Base-by-base conservation (phyloP, 2,329 filamentous ascomycete species). In the Aspergillus japonicus region DNA sequence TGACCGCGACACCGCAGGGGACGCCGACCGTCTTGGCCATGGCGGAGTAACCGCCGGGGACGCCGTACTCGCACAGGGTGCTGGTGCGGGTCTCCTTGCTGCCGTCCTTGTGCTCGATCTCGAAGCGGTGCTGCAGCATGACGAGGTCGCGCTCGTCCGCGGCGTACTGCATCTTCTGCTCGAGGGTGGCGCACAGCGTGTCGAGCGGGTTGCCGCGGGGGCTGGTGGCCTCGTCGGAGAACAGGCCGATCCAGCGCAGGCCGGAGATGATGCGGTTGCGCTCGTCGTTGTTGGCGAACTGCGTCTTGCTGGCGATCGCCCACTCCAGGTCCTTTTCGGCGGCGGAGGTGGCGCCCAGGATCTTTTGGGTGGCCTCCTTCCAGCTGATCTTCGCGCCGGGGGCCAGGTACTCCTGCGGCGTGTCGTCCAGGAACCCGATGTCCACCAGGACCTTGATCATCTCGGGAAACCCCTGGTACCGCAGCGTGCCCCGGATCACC, bases 151-250 rank as follows among this genome's bases (percentile, higher is more conserved):
- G 88, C 85, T 96, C 92, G 62, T 85, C 89, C 69, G 89, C 82
- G 71, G 85, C 89, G 77, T 89, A 96, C 77, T 90, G 85, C 91
- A 96, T 96, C 87, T 96, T 96, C 82, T 90, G 80, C 82, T 96
- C 92, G 31, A 96, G 85, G 3, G 87, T 90, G 33, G 91, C 91
- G 80, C 92, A 96, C 44, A 96, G 86, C n/a, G 90, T 94, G 77
- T 96, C 93, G 24, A 96, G 85, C 4, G 92, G 89, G 81, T 91
- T 96, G 57, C 87, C 89, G 58, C 86, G 82, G 29, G 91, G 88
- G 5, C 80, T 89, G 72, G 89, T 92, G 74, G 85, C 80, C 72
- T 86, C 83, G 65, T 87, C 83, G 48, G 86, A 89, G 79, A 92
- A 89, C 63, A 87, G 73, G 31, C 84, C 84, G 57, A 81, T 82